A percentile compares a stretch with the other conserved stretches of the same genome.
These are phyloP conservation scores for Rhodotorula sp. DNA, from an alignment of 1,284 basidiomycete species.

Conservation along the genomic window DNA sequence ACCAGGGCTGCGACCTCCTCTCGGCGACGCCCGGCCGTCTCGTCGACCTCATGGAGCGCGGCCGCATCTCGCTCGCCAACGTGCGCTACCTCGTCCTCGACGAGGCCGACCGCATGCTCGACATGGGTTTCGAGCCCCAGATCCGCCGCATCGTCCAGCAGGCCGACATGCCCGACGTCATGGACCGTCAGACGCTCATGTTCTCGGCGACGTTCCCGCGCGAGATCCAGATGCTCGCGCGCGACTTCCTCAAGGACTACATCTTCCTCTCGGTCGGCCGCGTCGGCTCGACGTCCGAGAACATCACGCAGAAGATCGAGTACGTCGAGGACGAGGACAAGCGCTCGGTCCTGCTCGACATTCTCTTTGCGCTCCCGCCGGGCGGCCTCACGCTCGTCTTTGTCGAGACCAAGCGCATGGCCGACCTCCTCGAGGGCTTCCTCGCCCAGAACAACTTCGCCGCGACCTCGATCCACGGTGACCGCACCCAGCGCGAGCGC, in stretches of 20 bases:
- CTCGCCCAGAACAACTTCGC: slow-evolving; percentile 79
- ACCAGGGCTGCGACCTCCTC: slow-evolving; percentile 95
- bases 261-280: slow-evolving; percentile 98
- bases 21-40: slow-evolving; percentile 98
- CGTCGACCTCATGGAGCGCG: slow-evolving; percentile 97
- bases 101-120: slow-evolving; percentile 99
- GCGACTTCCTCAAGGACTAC: slow-evolving; percentile 77
- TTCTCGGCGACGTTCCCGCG: slow-evolving; percentile 99
- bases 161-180: slow-evolving; percentile 94
- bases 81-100: slow-evolving; percentile 98
- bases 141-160: slow-evolving; percentile 97
- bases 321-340: slow-evolving; percentile 98
- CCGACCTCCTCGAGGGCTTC: slow-evolving; percentile 97
- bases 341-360: slow-evolving; percentile 91
- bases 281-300: slow-evolving; percentile 97
- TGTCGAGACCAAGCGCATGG: slow-evolving; percentile 99
- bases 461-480: slow-evolving; percentile 97
- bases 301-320: slow-evolving; percentile 98
- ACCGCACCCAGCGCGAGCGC: slow-evolving; percentile 95
- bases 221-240: slow-evolving; percentile 96
- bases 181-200: slow-evolving; percentile 97
- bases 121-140: slow-evolving; percentile 99
- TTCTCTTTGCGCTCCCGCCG: slow-evolving; percentile 66
- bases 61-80: slow-evolving; percentile 92
- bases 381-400: slow-evolving; percentile 90